These are phyloP conservation scores for Malus domestica DNA, from an alignment of 306 rosid genomes.

Conservation along the genomic window ASM211411v1 NC_041803.1:13626001-13626500, in stretches of 20 bases:
- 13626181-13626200: neutral
- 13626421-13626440: neutral
- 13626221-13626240: neutral
- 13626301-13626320: neutral
- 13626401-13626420: neutral
- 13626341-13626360: neutral
- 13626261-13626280: neutral
- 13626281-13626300: neutral
- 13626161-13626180: too few species aligned
- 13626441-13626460: neutral
- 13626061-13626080: slow-evolving; percentile 89
- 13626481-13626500: neutral
- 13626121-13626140: neutral
- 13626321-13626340: neutral
- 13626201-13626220: neutral
- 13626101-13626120: slow-evolving; percentile 76
- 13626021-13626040: neutral
- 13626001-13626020: neutral
- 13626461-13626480: neutral
- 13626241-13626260: neutral
- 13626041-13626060: slow-evolving; percentile 4
- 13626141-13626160: neutral
- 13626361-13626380: neutral
- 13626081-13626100: slow-evolving; percentile 88
- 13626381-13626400: neutral